Base-by-base conservation (phyloP, 208 protist genomes). In the Trypanosoma melophagium region DNA sequence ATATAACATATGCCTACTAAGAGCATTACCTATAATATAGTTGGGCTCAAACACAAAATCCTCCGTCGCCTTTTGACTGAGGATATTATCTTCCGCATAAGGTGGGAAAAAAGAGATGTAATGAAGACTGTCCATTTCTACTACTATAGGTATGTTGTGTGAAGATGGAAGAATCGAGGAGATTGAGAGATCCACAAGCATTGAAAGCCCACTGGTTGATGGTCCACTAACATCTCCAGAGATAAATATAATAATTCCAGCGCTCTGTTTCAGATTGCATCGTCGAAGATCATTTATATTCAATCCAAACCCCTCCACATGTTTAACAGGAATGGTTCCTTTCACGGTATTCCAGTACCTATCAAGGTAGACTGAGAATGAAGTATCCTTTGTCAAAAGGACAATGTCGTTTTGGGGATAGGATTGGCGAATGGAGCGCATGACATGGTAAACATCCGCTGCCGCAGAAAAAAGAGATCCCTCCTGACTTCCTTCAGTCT, bases 41-140 rank as follows among this genome's bases (percentile, higher is more conserved):
- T 91, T 90, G 1, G 88, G 88, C 70, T 92, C 85, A 71, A 90
- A 94, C 17, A 92, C 85, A 63, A 86, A 94, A 75, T 94, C 85
- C 12, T 59, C 50, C 56, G 86, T 77, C 0, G 88, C 84, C 68
- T 86, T 89, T n/a, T 66, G 42, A 62, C 79, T 76, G 56, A 94
- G 68, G 12, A 69, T 75, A 52, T 45, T 40, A 60, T 92, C 83
- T 22, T 89, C 79, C 2, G 80, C 80, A 74, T 87, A 83, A 7
- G 85, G 88, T 7, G 88, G 85, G 53, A 94, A 94, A 14, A 89
- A 74, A 0, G 83, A 78, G n/a, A 94, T 72, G 58, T 90, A 89
- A 38, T 65, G 60, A 16, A 91, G 71, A 41, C 83, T 83, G 57
- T 94, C 85, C 38, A 94, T 70, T 71, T 92, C 85, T 19, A 92